Conservation (phyloP, 2,329 filamentous ascomycete species). For the Rhexocercosporidium sp. region DNA sequence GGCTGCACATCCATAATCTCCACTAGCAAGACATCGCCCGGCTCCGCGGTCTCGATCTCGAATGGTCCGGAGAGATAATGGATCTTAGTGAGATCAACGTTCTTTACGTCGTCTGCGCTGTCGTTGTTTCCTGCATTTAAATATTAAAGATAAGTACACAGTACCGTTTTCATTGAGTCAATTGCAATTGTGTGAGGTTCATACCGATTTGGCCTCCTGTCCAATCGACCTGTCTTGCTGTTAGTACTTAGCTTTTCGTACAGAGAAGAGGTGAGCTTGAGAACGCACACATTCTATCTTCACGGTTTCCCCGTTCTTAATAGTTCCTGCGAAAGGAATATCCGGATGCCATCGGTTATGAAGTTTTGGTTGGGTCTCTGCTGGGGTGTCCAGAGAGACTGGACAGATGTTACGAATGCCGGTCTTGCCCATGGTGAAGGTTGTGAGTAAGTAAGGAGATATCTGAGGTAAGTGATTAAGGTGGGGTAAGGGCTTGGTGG, state of each 20-base stretch:
- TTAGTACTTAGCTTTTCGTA: background rate
- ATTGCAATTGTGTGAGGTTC: background rate
- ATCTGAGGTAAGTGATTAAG: background rate
- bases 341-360: conserved; percentile 96
- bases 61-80: conserved; percentile 93
- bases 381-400: conserved; percentile 74
- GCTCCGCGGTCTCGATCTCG: conserved; percentile 81
- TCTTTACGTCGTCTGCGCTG: conserved; percentile 83
- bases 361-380: conserved; percentile 69
- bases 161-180: too few species aligned
- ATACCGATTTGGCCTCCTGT: conserved; percentile 80
- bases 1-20: conserved; percentile 95
- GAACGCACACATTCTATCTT: conserved; percentile 78
- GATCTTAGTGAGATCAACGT: conserved; percentile 82
- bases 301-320: conserved; percentile 84
- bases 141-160: background rate
- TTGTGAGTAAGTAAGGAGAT: background rate
- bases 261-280: background rate
- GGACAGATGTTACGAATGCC: conserved; percentile 74
- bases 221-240: conserved; percentile 45
- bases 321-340: conserved; percentile 73
- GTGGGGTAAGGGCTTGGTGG: background rate
- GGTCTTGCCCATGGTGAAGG: conserved; percentile 50
- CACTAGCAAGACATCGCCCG: conserved; percentile 78
- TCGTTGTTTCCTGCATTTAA: conserved; percentile 72